A percentile compares a stretch with the other conserved stretches of the same genome.
Evolutionary conservation across 75 land plant genomes (phyloP).

Genomic region (Sequoiadendron giganteum): DNA sequence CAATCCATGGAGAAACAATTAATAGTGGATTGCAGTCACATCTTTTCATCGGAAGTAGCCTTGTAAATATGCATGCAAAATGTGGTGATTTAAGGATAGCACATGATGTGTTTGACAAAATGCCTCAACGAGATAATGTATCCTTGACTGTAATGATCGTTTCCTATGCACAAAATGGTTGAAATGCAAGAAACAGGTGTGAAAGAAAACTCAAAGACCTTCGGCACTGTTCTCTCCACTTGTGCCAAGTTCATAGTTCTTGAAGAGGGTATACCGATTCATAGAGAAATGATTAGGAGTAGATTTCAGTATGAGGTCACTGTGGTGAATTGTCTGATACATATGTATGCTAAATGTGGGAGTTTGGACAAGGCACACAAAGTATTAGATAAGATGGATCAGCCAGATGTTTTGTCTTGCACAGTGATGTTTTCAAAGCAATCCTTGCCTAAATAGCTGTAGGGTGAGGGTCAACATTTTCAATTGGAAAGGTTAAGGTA

Average conservation of each 20-base stretch:
- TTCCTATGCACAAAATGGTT: not conserved
- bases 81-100: constrained; percentile 26
- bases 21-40: constrained; percentile 39
- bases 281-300: not conserved
- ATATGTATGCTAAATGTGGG: not conserved
- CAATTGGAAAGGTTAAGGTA: no score
- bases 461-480: no score
- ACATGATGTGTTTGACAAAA: not conserved
- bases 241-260: not conserved
- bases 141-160: not conserved
- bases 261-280: not conserved
- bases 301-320: not conserved
- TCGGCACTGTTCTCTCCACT: constrained; percentile 55
- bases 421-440: constrained; percentile 44
- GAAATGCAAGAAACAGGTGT: constrained; percentile 36
- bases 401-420: constrained; percentile 56
- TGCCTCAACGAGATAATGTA: not conserved
- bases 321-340: not conserved
- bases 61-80: constrained; percentile 64
- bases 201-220: constrained; percentile 33
- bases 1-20: constrained; percentile 44
- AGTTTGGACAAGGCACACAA: constrained; percentile 10
- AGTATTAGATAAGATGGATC: constrained; percentile 39
- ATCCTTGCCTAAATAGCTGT: no score
- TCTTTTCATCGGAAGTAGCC: constrained; percentile 33